phyloP scores from a whole-genome alignment of 306 rosid genomes.

The Styphnolobium japonicum region DNA sequence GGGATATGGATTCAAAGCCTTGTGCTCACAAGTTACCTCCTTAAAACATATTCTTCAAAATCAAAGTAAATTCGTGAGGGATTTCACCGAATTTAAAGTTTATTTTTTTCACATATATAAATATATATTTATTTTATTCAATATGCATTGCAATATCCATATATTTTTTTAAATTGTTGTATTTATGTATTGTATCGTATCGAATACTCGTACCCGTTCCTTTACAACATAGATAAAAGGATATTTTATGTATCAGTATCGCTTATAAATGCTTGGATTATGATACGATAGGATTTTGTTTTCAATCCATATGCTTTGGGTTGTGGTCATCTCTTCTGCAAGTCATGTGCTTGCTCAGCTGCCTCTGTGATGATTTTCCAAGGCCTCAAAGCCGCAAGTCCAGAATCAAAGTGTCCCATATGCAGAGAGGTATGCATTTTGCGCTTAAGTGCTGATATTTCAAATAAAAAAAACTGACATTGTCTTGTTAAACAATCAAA shows the following conservation, averaged over 20 bases:
- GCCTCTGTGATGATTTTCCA: slow-evolving; percentile 76
- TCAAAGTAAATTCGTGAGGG: too few species aligned
- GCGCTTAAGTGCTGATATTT: neutral
- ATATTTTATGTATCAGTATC: neutral
- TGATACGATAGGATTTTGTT: slow-evolving; percentile 56
- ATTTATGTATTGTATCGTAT: too few species aligned
- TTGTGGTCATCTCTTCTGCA: slow-evolving; percentile 93
- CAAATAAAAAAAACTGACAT: neutral
- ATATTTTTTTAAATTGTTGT: too few species aligned
- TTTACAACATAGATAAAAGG: too few species aligned
- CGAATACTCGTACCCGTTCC: too few species aligned
- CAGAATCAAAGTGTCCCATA: slow-evolving; percentile 69
- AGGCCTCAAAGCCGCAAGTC: slow-evolving; percentile 69
- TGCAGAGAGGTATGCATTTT: slow-evolving; percentile 85
- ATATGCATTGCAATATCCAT: too few species aligned
- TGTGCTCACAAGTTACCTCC: too few species aligned
- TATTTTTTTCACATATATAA: too few species aligned
- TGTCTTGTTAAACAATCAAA: neutral
- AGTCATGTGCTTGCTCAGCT: slow-evolving; percentile 89
- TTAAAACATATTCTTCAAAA: too few species aligned
- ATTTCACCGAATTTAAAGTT: too few species aligned
- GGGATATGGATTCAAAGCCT: too few species aligned
- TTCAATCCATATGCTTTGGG: slow-evolving; percentile 86
- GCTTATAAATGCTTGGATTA: slow-evolving; percentile 11
- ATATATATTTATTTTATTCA: too few species aligned